phyloP scores from a whole-genome alignment of 164 flowering plant genomes.

The Umbellularia californica region DNA sequence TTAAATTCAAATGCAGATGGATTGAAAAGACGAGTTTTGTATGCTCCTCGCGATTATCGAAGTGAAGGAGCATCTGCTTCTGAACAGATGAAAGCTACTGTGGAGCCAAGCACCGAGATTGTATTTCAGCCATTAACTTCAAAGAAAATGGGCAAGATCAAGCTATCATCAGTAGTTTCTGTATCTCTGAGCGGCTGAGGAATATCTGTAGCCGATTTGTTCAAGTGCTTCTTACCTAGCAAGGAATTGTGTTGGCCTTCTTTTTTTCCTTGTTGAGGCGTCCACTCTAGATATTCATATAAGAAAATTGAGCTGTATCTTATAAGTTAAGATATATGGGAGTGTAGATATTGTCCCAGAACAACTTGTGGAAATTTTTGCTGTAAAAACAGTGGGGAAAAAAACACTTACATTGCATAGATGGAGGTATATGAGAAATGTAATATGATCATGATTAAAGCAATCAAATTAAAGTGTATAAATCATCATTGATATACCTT shows the following conservation, averaged over 20 bases:
- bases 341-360: neutral
- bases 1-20: constrained; percentile 40
- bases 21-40: constrained; percentile 64
- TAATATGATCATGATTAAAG: too few relatives aligned
- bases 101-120: constrained; percentile 69
- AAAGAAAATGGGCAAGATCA: constrained; percentile 52
- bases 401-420: too few relatives aligned
- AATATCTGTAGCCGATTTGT: neutral
- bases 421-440: too few relatives aligned
- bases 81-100: constrained; percentile 73
- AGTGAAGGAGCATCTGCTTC: constrained; percentile 63
- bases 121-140: constrained; percentile 61
- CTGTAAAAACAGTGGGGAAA: neutral
- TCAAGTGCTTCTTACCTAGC: too few relatives aligned
- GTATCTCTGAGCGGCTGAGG: constrained; percentile 69
- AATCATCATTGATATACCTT: too few relatives aligned
- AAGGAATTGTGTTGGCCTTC: too few relatives aligned
- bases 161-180: constrained; percentile 64
- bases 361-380: neutral
- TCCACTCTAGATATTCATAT: neutral
- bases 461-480: too few relatives aligned
- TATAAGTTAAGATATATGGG: neutral
- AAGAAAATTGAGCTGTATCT: neutral
- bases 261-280: neutral
- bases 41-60: constrained; percentile 71